Evolutionary conservation across 78 protist species (phyloP).

Genomic region (Dictyostelium brefeldianum): DNA sequence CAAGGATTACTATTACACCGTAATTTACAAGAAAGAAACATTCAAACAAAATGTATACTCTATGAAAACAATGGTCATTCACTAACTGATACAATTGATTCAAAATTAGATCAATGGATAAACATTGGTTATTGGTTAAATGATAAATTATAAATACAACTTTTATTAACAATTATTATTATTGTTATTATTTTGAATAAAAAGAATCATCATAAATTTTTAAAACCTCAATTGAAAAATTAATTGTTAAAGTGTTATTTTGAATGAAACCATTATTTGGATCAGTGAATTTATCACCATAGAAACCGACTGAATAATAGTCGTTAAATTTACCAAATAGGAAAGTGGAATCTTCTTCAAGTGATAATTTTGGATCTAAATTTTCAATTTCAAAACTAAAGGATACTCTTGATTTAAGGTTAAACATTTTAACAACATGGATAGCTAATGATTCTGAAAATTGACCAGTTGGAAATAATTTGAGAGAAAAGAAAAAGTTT

Average conservation of each 20-base stretch:
- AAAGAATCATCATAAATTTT: not conserved
- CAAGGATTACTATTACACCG: conserved; percentile 46
- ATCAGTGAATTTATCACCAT: not conserved
- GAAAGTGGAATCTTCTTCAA: conserved; percentile 2
- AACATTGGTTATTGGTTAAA: conserved; percentile 54
- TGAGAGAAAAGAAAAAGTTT: not conserved
- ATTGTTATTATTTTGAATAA: not conserved
- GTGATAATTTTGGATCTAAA: not conserved
- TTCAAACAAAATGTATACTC: conserved; percentile 30
- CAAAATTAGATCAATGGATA: conserved; percentile 75
- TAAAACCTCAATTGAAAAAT: not conserved
- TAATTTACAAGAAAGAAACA: conserved; percentile 35
- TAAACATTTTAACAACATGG: not conserved
- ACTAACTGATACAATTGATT: conserved; percentile 23
- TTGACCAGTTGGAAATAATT: conserved; percentile 3
- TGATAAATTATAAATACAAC: not conserved
- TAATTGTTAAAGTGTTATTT: not conserved
- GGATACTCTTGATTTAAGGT: not conserved
- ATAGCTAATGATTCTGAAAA: not conserved
- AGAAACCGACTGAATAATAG: not conserved
- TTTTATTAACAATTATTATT: not conserved
- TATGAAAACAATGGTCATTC: conserved; percentile 55
- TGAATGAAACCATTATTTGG: not conserved
- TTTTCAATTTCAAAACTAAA: conserved; percentile 10
- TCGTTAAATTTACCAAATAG: not conserved